phyloP scores from a whole-genome alignment of 331 rosid species.

The Quercus tomentella region DNA sequence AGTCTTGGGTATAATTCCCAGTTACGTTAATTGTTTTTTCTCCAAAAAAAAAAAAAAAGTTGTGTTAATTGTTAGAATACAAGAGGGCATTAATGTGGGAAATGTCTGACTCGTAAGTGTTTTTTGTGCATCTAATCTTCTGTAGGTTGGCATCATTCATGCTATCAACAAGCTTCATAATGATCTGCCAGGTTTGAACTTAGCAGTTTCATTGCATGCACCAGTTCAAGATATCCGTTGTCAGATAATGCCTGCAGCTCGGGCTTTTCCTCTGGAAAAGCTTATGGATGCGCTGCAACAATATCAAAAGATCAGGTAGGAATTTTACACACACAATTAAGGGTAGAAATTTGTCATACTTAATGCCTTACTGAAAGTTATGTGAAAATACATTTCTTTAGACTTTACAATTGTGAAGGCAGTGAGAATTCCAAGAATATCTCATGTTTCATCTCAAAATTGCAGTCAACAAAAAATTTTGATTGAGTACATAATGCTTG shows the following conservation, averaged over 20 bases:
- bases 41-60: no score
- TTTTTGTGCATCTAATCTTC: conserved; percentile 12
- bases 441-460: conserved; percentile 1
- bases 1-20: no score
- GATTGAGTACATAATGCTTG: conserved; percentile 97
- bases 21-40: no score
- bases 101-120: conserved; percentile 14
- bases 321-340: not conserved
- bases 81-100: not conserved
- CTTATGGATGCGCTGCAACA: conserved; percentile 82
- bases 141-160: conserved; percentile 89
- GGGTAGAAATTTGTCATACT: no score
- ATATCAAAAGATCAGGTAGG: conserved; percentile 74
- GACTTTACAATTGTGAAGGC: not conserved
- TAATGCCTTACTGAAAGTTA: not conserved
- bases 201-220: conserved; percentile 96
- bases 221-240: conserved; percentile 91
- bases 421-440: not conserved
- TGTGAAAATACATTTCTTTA: not conserved
- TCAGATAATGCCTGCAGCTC: conserved; percentile 99
- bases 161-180: conserved; percentile 81
- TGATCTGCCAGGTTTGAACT: conserved; percentile 93
- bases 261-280: conserved; percentile 88
- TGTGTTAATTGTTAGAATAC: no score
- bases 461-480: conserved; percentile 80